These are phyloP conservation scores for Crepidotus variabilis DNA, from an alignment of 768 basidiomycete genomes.

Conservation along the genomic window DNA sequence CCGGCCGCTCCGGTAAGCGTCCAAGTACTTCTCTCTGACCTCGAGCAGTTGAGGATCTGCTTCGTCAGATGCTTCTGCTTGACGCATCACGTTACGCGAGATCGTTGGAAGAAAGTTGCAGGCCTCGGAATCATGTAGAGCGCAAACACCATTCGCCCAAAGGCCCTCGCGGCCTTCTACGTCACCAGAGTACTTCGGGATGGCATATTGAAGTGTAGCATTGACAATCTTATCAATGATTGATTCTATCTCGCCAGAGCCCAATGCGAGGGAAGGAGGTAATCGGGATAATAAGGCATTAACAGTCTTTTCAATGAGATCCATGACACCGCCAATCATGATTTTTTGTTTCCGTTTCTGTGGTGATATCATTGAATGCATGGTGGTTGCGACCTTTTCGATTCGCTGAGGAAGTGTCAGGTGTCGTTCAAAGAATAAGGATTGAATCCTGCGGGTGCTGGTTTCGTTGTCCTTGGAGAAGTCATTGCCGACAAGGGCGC, in stretches of 20 bases:
- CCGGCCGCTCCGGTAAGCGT: conserved; percentile 58
- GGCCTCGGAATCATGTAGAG: conserved; percentile 52
- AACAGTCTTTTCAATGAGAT: conserved; percentile 70
- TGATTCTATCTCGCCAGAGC: conserved; percentile 58
- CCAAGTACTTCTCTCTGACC: conserved; percentile 50
- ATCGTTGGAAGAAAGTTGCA: conserved; percentile 56
- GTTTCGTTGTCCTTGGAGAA: conserved; percentile 54
- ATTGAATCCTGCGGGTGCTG: conserved; percentile 47
- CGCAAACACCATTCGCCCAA: conserved; percentile 57
- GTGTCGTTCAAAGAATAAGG: conserved; percentile 63
- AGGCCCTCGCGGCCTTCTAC: conserved; percentile 32
- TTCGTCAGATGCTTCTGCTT: conserved; percentile 26
- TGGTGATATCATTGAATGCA: conserved; percentile 51
- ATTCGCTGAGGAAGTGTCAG: conserved; percentile 62
- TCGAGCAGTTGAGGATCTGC: conserved; percentile 29
- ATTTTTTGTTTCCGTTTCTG: conserved; percentile 49
- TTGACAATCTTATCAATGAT: conserved; percentile 70
- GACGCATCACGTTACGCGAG: conserved; percentile 39
- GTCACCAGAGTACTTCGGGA: conserved; percentile 53
- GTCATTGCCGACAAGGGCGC: conserved; percentile 80
- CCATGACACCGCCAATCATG: conserved; percentile 66
- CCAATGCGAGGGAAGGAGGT: conserved; percentile 38
- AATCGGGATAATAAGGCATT: conserved; percentile 47
- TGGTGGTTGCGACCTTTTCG: conserved; percentile 54
- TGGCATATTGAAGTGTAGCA: conserved; percentile 74